Conservation (phyloP, 2,329 filamentous ascomycete species). For the Trichoderma koningiopsis region DNA sequence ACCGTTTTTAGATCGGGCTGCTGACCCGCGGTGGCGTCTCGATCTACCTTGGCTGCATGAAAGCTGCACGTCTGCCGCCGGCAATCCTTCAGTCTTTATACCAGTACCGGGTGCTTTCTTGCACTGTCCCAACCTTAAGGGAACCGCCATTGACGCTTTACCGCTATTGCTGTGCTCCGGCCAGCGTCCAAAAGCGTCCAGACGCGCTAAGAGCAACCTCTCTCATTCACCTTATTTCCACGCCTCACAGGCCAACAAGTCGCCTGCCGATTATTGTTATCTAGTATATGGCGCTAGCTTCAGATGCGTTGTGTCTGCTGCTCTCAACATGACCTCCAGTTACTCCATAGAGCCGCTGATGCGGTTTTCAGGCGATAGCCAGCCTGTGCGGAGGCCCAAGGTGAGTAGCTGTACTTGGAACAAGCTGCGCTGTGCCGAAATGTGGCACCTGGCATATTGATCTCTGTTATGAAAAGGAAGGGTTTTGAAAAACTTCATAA, state of each 20-base stretch:
- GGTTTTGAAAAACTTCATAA: neutral
- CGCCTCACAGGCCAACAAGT: neutral
- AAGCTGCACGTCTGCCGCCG: conserved; percentile 19
- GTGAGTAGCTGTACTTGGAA: conserved; percentile 44
- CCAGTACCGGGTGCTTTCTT: neutral
- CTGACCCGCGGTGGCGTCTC: conserved; percentile 15
- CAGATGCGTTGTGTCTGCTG: neutral
- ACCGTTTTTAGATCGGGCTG: conserved; percentile 4
- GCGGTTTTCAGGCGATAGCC: conserved; percentile 67
- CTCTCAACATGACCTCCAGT: conserved; percentile 34
- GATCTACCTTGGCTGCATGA: conserved; percentile 21
- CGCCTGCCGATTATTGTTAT: neutral
- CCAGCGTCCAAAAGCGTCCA: neutral
- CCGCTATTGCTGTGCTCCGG: neutral
- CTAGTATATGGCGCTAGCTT: neutral
- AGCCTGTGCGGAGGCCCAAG: conserved; percentile 74
- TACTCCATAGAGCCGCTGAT: conserved; percentile 71
- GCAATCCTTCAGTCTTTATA: neutral
- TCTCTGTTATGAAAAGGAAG: neutral
- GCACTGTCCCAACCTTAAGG: neutral
- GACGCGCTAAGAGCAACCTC: conserved; percentile 12
- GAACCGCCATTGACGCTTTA: neutral
- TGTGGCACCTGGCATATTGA: neutral
- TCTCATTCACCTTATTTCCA: neutral
- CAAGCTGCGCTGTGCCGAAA: neutral